Percentiles rank a stretch among this genome's conserved stretches.
phyloP scores from a whole-genome alignment of 164 flowering plant species.

The Taxillus chinensis region DNA sequence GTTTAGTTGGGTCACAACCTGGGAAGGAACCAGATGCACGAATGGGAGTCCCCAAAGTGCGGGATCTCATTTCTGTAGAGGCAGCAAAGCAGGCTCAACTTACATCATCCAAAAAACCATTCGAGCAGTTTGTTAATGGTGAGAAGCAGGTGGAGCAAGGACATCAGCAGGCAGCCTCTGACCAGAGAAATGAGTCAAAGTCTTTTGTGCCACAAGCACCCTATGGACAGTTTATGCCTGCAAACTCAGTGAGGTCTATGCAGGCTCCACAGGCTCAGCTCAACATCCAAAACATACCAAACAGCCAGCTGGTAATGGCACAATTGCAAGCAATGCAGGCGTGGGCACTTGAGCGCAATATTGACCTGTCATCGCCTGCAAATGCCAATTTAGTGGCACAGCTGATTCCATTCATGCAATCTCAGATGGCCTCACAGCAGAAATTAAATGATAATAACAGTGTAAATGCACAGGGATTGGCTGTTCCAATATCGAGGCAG shows the following conservation, averaged over 20 bases:
- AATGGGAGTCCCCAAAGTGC: slow-evolving; percentile 54
- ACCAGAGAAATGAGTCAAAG: slow-evolving; percentile 48
- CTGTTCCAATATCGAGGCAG: slow-evolving; percentile 40
- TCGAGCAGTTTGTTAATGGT: slow-evolving; percentile 41
- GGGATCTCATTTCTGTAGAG: slow-evolving; percentile 60
- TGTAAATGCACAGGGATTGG: slow-evolving; percentile 31
- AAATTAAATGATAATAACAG: slow-evolving; percentile 47
- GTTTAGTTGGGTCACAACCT: slow-evolving; percentile 39
- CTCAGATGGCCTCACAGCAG: slow-evolving; percentile 60
- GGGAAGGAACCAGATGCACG: slow-evolving; percentile 65
- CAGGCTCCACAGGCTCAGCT: slow-evolving; percentile 49
- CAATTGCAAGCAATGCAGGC: slow-evolving; percentile 83
- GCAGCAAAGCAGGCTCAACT: slow-evolving; percentile 57
- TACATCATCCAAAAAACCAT: slow-evolving; percentile 51
- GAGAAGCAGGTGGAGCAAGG: slow-evolving; percentile 62
- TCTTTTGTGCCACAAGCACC: slow-evolving; percentile 26
- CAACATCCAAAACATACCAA: slow-evolving; percentile 37
- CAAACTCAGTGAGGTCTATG: slow-evolving; percentile 37
- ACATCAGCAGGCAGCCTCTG: slow-evolving; percentile 24
- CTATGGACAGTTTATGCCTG: slow-evolving; percentile 36
- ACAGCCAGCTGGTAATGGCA: slow-evolving; percentile 55
- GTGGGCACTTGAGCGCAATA: slow-evolving; percentile 78
- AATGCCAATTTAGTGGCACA: slow-evolving; percentile 74
- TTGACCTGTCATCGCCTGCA: slow-evolving; percentile 73
- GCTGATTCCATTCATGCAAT: slow-evolving; percentile 67